Percentiles rank a stretch among this genome's conserved stretches.
phyloP scores from a whole-genome alignment of 495 filamentous ascomycete species.

The Daldinia childiae region DNA sequence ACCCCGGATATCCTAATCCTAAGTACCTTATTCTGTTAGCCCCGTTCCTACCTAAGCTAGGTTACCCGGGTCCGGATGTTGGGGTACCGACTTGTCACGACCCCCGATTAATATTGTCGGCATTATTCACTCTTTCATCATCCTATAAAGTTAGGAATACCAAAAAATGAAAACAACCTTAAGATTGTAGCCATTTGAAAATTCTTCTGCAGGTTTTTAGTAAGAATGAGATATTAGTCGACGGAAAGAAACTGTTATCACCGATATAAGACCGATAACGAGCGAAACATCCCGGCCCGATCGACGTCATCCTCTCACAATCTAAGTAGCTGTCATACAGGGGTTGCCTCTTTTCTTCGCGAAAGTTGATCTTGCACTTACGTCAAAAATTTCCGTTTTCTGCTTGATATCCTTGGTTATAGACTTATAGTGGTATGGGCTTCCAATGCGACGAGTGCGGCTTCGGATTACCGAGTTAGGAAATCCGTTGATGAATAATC shows the following conservation, averaged over 20 bases:
- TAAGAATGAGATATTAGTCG: background rate
- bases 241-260: constrained; percentile 1
- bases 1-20: background rate
- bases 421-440: background rate
- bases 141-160: background rate
- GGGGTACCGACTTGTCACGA: background rate
- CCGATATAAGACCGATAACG: constrained; percentile 42
- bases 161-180: background rate
- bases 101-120: background rate
- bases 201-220: background rate
- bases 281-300: constrained; percentile 9
- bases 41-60: background rate
- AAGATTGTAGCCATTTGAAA: background rate
- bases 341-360: constrained; percentile 19
- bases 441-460: background rate
- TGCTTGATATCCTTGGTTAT: constrained; percentile 14
- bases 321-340: constrained; percentile 1
- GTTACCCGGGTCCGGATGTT: background rate
- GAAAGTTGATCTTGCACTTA: constrained; percentile 24
- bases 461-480: constrained; percentile 25
- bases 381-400: constrained; percentile 33
- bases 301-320: constrained; percentile 38
- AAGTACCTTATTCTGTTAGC: background rate
- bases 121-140: background rate
- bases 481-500: constrained; percentile 25